Conservation (phyloP, 306 rosid genomes). For the Trifolium fragiferum region DNA sequence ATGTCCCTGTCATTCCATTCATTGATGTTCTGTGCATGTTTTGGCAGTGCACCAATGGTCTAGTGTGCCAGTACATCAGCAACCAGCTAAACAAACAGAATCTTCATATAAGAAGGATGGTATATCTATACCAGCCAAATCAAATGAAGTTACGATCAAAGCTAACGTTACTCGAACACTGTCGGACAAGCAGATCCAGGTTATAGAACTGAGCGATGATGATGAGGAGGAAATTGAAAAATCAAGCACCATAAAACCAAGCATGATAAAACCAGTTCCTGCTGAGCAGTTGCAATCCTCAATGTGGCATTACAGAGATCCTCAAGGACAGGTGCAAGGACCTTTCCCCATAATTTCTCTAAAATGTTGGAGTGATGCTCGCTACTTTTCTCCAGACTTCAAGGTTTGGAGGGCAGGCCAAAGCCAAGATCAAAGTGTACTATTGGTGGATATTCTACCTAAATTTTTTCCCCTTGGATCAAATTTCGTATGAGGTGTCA, state of each 20-base stretch:
- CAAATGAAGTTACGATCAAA: conserved; percentile 32
- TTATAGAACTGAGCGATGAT: conserved; percentile 63
- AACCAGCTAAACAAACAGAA: conserved; percentile 39
- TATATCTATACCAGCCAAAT: conserved; percentile 32
- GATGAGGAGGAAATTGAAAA: conserved; percentile 48
- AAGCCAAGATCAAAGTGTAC: conserved; percentile 52
- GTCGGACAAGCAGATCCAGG: conserved; percentile 35
- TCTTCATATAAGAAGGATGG: conserved; percentile 1
- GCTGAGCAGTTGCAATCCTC: conserved; percentile 35
- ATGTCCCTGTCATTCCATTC: conserved; percentile 22
- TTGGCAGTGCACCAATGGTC: conserved; percentile 50
- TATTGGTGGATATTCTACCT: conserved; percentile 55
- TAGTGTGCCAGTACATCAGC: conserved; percentile 39
- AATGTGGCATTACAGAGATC: conserved; percentile 78
- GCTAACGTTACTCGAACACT: conserved; percentile 26
- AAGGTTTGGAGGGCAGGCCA: conserved; percentile 77
- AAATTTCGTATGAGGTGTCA: background rate
- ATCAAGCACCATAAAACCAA: conserved; percentile 28
- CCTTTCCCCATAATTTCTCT: conserved; percentile 62
- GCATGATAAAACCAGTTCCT: conserved; percentile 30
- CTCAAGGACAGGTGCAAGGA: conserved; percentile 73
- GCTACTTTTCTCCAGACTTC: conserved; percentile 71
- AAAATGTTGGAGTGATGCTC: conserved; percentile 73
- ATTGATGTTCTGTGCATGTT: conserved; percentile 33
- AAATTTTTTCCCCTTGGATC: conserved; percentile 33